Percentiles rank a stretch among this genome's conserved stretches.
Conservation (phyloP, 2,329 filamentous ascomycete genomes). For the Colletotrichum sp. region DNA sequence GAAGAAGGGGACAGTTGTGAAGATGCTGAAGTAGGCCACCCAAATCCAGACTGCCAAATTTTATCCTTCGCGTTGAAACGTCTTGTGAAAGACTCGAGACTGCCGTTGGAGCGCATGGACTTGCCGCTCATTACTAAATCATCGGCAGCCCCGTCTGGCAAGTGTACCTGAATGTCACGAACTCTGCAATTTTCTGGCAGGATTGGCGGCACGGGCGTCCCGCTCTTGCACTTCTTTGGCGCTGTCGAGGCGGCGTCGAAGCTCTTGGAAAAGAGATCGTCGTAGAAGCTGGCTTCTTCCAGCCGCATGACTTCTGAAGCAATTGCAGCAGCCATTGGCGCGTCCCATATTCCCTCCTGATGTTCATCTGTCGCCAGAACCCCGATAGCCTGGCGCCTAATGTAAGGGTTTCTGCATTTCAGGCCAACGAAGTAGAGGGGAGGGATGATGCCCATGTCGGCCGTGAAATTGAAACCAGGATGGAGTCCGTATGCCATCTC, state of each 20-base stretch:
- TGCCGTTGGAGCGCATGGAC: neutral
- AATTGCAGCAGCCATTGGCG: conserved; percentile 32
- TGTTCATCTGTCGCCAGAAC: conserved; percentile 34
- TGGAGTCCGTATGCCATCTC: conserved; percentile 12
- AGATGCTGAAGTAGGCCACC: neutral
- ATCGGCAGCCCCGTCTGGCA: neutral
- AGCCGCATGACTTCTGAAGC: conserved; percentile 41
- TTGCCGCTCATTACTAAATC: neutral
- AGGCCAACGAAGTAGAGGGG: conserved; percentile 50
- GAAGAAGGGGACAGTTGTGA: neutral
- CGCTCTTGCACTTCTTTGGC: neutral
- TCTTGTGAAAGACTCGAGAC: neutral
- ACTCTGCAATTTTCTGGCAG: neutral
- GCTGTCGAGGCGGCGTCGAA: neutral
- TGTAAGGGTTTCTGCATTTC: conserved; percentile 48
- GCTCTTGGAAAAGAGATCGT: neutral
- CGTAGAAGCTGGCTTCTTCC: conserved; percentile 37
- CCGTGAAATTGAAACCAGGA: conserved; percentile 28
- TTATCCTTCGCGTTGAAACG: neutral
- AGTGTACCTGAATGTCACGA: neutral
- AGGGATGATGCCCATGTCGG: conserved; percentile 49
- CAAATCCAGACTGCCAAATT: neutral
- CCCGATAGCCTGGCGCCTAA: conserved; percentile 42
- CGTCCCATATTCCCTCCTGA: conserved; percentile 48
- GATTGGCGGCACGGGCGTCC: neutral